These are phyloP conservation scores for Leccinum disarticulatum DNA, from an alignment of 768 basidiomycete species.

Conservation along the genomic window DNA sequence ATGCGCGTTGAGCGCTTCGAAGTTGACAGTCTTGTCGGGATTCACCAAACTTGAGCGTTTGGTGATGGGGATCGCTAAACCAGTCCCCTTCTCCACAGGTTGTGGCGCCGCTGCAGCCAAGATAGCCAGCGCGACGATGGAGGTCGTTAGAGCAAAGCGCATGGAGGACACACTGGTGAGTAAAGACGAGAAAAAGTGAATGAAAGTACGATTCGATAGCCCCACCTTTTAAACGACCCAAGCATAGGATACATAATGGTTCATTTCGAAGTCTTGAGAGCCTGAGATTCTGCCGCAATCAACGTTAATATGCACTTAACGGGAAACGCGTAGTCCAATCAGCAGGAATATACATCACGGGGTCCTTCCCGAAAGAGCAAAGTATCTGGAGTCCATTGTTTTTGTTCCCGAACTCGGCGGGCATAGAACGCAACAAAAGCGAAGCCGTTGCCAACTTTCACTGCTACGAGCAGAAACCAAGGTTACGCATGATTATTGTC, in stretches of 20 bases:
- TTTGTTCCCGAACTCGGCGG: background rate
- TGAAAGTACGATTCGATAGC: background rate
- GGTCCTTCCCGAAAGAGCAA: background rate
- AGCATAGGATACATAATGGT: background rate
- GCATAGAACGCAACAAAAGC: background rate
- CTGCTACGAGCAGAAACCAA: background rate
- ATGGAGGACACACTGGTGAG: background rate
- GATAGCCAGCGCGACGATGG: slow-evolving; percentile 5
- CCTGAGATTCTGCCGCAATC: background rate
- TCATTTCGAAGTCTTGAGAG: background rate
- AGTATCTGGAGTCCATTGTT: background rate
- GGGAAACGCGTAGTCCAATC: background rate
- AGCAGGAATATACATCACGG: background rate
- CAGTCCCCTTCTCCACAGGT: background rate
- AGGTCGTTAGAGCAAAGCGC: background rate
- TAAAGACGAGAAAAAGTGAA: background rate
- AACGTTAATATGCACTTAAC: background rate
- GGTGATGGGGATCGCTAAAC: slow-evolving; percentile 9
- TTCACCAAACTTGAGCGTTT: slow-evolving; percentile 10
- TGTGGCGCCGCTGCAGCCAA: slow-evolving; percentile 10
- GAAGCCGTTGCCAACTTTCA: background rate
- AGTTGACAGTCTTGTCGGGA: slow-evolving; percentile 5
- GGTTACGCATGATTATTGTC: background rate
- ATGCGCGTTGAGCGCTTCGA: slow-evolving; percentile 8
- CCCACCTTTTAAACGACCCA: background rate